Conservation (phyloP, 2,329 filamentous ascomycete genomes). For the Nothophaeocryptopus gaeumannii region DNA sequence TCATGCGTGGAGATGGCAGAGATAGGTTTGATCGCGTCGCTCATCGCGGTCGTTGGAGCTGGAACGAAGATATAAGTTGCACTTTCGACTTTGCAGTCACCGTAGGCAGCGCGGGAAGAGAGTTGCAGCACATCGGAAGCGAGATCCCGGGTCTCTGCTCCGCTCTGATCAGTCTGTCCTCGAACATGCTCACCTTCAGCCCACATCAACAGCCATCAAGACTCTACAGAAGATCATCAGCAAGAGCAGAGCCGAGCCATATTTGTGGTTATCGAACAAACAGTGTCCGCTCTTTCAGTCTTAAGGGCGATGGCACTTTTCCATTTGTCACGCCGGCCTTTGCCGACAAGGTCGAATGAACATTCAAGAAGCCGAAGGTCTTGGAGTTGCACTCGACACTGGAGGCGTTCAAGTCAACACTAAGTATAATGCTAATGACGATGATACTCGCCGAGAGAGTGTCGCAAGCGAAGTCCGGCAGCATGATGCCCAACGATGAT, state of each 20-base stretch:
- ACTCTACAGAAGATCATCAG: constrained; percentile 1
- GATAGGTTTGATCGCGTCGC: constrained; percentile 2
- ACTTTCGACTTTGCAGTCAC: constrained; percentile 10
- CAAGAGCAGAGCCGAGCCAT: background rate
- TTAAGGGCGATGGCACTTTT: background rate
- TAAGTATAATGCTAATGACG: constrained; percentile 7
- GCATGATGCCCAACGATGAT: constrained; percentile 9
- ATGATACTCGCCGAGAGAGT: constrained; percentile 8
- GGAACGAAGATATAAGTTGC: constrained; percentile 7
- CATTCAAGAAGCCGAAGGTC: constrained; percentile 12
- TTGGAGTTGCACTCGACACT: constrained; percentile 4
- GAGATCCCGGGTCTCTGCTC: constrained; percentile 10
- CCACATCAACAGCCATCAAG: constrained; percentile 1
- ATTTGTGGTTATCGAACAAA: background rate
- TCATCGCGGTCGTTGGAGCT: constrained; percentile 10
- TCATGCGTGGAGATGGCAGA: background rate
- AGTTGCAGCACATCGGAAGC: constrained; percentile 9
- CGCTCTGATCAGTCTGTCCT: constrained; percentile 2
- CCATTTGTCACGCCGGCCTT: constrained; percentile 3
- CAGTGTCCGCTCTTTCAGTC: background rate
- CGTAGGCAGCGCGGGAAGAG: constrained; percentile 8
- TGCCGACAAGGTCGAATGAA: constrained; percentile 4
- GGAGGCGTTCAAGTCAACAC: constrained; percentile 10
- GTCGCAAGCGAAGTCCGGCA: background rate
- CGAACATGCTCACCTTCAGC: constrained; percentile 11